Evolutionary conservation across 2,329 filamentous ascomycete species (phyloP).

Genomic region (Penicillium oxalicum): DNA sequence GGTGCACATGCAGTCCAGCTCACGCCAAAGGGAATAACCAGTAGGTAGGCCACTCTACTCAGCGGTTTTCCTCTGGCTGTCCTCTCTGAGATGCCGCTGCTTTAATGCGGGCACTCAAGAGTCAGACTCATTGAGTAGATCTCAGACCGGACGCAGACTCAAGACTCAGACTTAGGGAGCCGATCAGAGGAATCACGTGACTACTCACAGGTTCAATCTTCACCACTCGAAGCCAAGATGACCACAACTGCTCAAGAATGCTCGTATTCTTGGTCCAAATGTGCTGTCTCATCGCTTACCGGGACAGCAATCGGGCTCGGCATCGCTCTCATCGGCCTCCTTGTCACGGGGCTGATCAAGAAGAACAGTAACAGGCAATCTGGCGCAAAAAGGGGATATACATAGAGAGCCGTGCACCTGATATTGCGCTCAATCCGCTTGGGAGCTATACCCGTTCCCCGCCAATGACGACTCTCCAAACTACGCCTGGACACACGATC

Average conservation of each 20-base stretch:
- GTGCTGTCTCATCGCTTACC: not conserved
- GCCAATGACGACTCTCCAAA: not conserved
- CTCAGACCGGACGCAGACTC: too few relatives aligned
- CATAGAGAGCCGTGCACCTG: not conserved
- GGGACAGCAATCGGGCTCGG: not conserved
- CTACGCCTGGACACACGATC: not conserved
- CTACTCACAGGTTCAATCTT: not conserved
- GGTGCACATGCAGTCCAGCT: too few relatives aligned
- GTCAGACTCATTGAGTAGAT: too few relatives aligned
- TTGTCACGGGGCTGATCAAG: not conserved
- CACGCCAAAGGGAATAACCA: too few relatives aligned
- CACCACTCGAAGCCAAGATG: not conserved
- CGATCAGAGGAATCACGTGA: too few relatives aligned
- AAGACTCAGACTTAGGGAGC: too few relatives aligned
- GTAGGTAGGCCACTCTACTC: too few relatives aligned
- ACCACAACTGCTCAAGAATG: not conserved
- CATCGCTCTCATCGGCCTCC: not conserved
- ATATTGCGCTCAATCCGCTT: not conserved
- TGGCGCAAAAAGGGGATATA: not conserved
- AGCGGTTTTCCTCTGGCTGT: too few relatives aligned
- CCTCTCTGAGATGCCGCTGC: too few relatives aligned
- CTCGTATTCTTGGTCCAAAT: conserved; percentile 1
- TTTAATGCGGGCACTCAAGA: too few relatives aligned
- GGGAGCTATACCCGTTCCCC: not conserved
- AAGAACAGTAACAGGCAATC: not conserved